Percentiles rank a stretch among this genome's conserved stretches.
Evolutionary conservation across 1,284 basidiomycete species (phyloP).

Genomic region (Exsudoporus floridanus): DNA sequence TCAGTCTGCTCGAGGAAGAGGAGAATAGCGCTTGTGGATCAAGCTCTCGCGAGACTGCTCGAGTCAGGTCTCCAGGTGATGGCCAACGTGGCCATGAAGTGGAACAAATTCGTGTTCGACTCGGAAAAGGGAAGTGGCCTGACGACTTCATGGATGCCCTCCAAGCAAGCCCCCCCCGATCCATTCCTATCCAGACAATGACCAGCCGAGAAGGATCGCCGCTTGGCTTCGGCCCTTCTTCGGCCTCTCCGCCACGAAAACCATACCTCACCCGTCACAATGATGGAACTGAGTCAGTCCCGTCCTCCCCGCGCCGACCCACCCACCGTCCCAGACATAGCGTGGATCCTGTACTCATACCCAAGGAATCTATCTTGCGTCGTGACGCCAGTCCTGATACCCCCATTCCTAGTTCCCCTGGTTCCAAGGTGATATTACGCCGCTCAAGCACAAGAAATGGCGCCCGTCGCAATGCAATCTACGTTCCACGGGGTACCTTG

Average conservation of each 20-base stretch:
- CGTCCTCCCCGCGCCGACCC: slow-evolving; percentile 53
- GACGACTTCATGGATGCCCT: slow-evolving; percentile 73
- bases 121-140: slow-evolving; percentile 79
- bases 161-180: slow-evolving; percentile 32
- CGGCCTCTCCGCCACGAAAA: slow-evolving; percentile 57
- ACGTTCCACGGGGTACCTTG: slow-evolving; percentile 43
- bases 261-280: slow-evolving; percentile 49
- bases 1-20: slow-evolving; percentile 72
- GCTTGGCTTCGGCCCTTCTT: slow-evolving; percentile 39
- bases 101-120: slow-evolving; percentile 47
- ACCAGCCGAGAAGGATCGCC: slow-evolving; percentile 30
- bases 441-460: slow-evolving; percentile 55
- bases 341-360: slow-evolving; percentile 53
- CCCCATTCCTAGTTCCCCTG: slow-evolving; percentile 34
- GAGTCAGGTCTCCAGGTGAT: slow-evolving; percentile 24
- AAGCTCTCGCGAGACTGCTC: slow-evolving; percentile 34
- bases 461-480: slow-evolving; percentile 48
- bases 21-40: slow-evolving; percentile 51
- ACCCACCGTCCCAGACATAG: slow-evolving; percentile 64
- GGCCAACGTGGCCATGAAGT: slow-evolving; percentile 26
- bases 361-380: slow-evolving; percentile 53
- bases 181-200: slow-evolving; percentile 34
- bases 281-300: slow-evolving; percentile 49
- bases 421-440: slow-evolving; percentile 50
- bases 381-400: slow-evolving; percentile 60